These are phyloP conservation scores for Tetradesmus obliquus DNA, from an alignment of 139 green algal genomes.

Conservation along the genomic window DNA sequence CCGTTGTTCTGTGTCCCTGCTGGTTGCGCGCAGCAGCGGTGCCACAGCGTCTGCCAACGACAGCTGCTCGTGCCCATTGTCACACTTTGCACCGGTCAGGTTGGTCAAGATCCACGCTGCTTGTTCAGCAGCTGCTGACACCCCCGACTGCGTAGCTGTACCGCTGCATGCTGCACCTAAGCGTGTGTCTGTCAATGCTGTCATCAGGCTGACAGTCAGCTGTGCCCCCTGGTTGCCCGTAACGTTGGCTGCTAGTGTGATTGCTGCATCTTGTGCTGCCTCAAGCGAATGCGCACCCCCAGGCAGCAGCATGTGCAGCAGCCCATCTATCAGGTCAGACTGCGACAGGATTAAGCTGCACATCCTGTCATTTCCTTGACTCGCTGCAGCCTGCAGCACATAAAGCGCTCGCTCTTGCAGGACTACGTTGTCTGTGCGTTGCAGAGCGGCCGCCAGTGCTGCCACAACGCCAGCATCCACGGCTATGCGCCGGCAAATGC, in stretches of 20 bases:
- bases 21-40: background rate
- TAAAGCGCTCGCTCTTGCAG: background rate
- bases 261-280: background rate
- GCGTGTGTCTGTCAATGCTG: background rate
- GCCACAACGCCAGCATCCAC: background rate
- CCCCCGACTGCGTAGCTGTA: background rate
- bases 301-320: background rate
- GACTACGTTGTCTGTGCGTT: background rate
- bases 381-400: background rate
- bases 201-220: background rate
- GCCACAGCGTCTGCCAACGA: background rate
- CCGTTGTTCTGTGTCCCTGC: too few relatives aligned
- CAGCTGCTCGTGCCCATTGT: background rate
- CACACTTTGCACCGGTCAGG: background rate
- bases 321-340: background rate
- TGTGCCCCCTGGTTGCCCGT: background rate
- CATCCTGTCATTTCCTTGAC: background rate
- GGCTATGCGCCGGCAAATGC: background rate
- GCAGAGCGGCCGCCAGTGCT: background rate
- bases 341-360: background rate
- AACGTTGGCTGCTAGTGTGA: background rate
- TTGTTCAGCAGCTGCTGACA: background rate
- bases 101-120: background rate
- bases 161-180: background rate
- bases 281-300: background rate